Base-by-base conservation (phyloP, 345 rosid species). In the Eutrema japonicum region DNA sequence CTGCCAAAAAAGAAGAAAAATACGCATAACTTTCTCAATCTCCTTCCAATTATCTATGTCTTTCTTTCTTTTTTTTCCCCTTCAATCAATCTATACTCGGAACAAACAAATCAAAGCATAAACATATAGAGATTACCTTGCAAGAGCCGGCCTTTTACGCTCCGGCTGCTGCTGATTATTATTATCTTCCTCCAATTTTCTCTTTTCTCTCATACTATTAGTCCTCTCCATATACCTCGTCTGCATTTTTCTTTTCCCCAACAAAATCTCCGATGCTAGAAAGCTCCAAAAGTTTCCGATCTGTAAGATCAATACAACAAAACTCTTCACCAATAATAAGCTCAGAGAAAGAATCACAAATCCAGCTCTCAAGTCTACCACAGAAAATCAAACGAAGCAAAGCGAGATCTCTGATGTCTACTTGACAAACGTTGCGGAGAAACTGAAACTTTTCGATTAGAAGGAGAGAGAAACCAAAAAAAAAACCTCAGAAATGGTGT, bases 111-210 rank as follows among this genome's bases (percentile, higher is more conserved):
- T 2, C 0, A 54, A 65, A 54, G 5, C 16, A 46, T 29, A 37
- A 56, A 40, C 61, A 41, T 16, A 22, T 22, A 22, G 26, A 75
- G 26, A 61, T 45, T 35, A 89, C 96, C 98, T 91, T 22, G 97
- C 93, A 73, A 94, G 81, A 85, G 98, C 97, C 2, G 98, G 98
- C 41, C 91, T 83, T 75, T 91, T 94, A 76, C 88, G 78, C 67
- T 89, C 97, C 22, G 96, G 90, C 73, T 89, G 94, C 27, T 78
- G 84, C 46, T 84, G 33, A 40, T 64, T 42, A 1, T 42, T 3
- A 16, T 22, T 12, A 72, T 83, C 78, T 54, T 85, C 80, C 56
- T 91, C 97, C 54, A 86, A 71, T 33, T 88, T 80, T 65, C 98
- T 83, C 85, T 94, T 94, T 64, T 87, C 95, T 77, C 95, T 80